Conservation (phyloP, 495 filamentous ascomycete species). For the Oidiodendron maius region DNA sequence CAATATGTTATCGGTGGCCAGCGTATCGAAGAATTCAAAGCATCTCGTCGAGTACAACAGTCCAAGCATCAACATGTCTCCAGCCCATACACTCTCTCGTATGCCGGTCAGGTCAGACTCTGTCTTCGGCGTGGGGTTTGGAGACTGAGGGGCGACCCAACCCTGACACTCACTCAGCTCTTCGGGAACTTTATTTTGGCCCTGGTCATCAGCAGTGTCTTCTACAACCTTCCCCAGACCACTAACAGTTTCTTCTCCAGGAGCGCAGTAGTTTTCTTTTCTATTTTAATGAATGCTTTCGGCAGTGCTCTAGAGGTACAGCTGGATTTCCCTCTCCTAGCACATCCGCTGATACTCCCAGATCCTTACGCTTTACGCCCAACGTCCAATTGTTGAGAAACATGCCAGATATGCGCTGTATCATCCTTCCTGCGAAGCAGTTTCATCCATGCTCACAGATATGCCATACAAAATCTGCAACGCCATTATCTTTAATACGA, state of each 20-base stretch:
- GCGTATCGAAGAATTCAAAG: too few species aligned
- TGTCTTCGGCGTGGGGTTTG: slow-evolving; percentile 56
- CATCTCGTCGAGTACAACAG: too few species aligned
- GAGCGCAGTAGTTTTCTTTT: slow-evolving; percentile 56
- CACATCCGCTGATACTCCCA: slow-evolving; percentile 52
- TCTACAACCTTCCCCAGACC: slow-evolving; percentile 46
- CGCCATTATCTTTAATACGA: slow-evolving; percentile 52
- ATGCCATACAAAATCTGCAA: slow-evolving; percentile 50
- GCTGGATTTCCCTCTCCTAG: slow-evolving; percentile 55
- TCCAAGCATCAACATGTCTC: too few species aligned
- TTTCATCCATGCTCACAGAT: slow-evolving; percentile 74
- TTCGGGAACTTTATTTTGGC: slow-evolving; percentile 57
- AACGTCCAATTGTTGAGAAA: slow-evolving; percentile 89
- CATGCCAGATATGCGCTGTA: slow-evolving; percentile 84
- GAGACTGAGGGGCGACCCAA: slow-evolving; percentile 62
- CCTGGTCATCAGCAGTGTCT: slow-evolving; percentile 37
- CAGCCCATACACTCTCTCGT: slow-evolving; percentile 52
- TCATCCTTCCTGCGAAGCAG: slow-evolving; percentile 78
- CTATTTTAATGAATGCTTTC: slow-evolving; percentile 73
- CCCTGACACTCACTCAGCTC: slow-evolving; percentile 57
- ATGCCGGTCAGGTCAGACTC: slow-evolving; percentile 47
- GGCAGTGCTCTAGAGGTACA: slow-evolving; percentile 58
- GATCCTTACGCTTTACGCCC: slow-evolving; percentile 62
- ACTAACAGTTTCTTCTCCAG: slow-evolving; percentile 35
- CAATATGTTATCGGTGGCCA: too few species aligned